A percentile compares a stretch with the other conserved stretches of the same genome.
Conservation (phyloP, 345 rosid species). For the Passiflora organensis region DNA sequence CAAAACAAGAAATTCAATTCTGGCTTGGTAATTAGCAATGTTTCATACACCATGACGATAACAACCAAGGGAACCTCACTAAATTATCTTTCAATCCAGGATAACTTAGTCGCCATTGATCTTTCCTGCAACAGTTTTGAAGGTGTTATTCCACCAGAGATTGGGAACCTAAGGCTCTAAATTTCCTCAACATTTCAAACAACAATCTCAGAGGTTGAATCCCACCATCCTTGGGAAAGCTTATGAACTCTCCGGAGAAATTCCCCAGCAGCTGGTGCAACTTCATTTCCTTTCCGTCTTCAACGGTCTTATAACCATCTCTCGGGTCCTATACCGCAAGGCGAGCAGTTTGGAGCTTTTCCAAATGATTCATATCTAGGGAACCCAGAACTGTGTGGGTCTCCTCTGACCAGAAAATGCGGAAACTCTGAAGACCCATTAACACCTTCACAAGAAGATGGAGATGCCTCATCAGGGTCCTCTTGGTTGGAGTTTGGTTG, state of each 20-base stretch:
- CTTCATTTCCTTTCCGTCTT: not conserved
- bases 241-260: not conserved
- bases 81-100: not conserved
- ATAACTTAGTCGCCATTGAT: constrained; percentile 3
- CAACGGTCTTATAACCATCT: not conserved
- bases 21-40: not conserved
- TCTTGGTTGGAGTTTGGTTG: too few relatives aligned
- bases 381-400: not conserved
- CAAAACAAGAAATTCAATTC: too few relatives aligned
- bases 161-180: constrained; percentile 8
- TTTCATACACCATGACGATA: not conserved
- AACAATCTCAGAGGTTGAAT: constrained; percentile 24
- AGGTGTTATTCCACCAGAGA: not conserved
- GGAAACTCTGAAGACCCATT: not conserved
- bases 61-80: not conserved
- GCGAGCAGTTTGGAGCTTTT: not conserved
- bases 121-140: constrained; percentile 5
- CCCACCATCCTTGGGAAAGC: not conserved
- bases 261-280: not conserved
- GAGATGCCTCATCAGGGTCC: too few relatives aligned
- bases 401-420: not conserved
- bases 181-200: constrained; percentile 9
- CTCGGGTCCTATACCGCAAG: not conserved
- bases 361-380: not conserved
- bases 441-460: too few relatives aligned